Conservation (phyloP, 352 stramenopile species). For the Phytophthora rubi region DNA sequence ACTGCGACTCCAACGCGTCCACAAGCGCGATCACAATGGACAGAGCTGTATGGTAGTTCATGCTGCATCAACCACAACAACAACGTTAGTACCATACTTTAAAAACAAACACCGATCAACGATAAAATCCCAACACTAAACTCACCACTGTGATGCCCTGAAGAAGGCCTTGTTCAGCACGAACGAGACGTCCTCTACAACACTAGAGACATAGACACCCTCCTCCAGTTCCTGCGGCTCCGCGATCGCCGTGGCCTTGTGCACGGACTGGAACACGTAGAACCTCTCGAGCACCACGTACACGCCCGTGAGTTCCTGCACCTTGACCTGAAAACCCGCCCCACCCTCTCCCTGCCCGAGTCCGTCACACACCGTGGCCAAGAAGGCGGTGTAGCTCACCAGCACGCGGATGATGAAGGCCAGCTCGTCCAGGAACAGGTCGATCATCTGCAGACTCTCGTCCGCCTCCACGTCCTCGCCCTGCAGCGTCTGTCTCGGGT, state of each 20-base stretch:
- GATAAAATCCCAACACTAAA: not conserved
- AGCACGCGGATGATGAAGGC: slow-evolving; percentile 78
- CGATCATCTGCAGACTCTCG: slow-evolving; percentile 89
- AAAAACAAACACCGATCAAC: no score
- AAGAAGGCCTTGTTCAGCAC: slow-evolving; percentile 87
- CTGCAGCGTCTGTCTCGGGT: slow-evolving; percentile 31
- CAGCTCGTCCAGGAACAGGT: slow-evolving; percentile 83
- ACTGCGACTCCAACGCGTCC: slow-evolving; percentile 83
- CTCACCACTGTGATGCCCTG: slow-evolving; percentile 74
- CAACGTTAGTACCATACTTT: not conserved
- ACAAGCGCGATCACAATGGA: slow-evolving; percentile 85
- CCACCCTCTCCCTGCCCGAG: slow-evolving; percentile 41
- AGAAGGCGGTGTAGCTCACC: slow-evolving; percentile 69
- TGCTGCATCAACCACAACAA: slow-evolving; percentile 37
- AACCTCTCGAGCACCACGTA: slow-evolving; percentile 86
- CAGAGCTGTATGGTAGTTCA: slow-evolving; percentile 84
- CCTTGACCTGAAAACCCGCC: slow-evolving; percentile 56
- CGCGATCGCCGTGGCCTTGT: slow-evolving; percentile 84
- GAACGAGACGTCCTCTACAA: slow-evolving; percentile 87
- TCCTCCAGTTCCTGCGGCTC: slow-evolving; percentile 78
- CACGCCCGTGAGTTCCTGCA: slow-evolving; percentile 79
- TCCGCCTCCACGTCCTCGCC: slow-evolving; percentile 61
- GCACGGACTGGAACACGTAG: slow-evolving; percentile 86
- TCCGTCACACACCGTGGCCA: slow-evolving; percentile 58
- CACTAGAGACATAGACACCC: slow-evolving; percentile 75